These are phyloP conservation scores for Pichia eremophila DNA, from an alignment of 805 yeast genomes.

Conservation along the genomic window DNA sequence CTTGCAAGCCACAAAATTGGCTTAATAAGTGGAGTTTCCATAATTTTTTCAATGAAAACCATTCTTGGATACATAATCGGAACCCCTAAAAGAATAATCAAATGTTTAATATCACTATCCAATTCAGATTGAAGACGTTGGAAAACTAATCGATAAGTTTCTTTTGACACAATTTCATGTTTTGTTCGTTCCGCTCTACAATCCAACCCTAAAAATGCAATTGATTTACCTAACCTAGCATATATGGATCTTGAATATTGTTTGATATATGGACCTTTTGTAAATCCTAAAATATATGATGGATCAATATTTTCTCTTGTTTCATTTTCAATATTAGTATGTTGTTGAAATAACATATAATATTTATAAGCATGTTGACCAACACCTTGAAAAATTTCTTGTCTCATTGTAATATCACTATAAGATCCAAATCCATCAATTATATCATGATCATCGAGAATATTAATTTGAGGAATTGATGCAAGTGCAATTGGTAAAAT, in stretches of 20 bases:
- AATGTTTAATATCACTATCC: constrained; percentile 47
- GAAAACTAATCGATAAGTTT: constrained; percentile 55
- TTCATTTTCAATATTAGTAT: constrained; percentile 35
- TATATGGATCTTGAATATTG: constrained; percentile 60
- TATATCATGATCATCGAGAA: constrained; percentile 92
- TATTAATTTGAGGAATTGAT: constrained; percentile 75
- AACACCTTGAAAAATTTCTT: constrained; percentile 56
- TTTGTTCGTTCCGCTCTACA: constrained; percentile 85
- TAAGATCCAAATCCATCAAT: constrained; percentile 96
- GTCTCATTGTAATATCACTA: constrained; percentile 61
- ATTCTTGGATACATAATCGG: constrained; percentile 92
- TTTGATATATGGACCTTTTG: constrained; percentile 59
- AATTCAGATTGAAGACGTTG: constrained; percentile 50
- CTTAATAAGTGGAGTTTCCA: constrained; percentile 49
- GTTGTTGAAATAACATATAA: constrained; percentile 90
- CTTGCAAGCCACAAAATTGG: constrained; percentile 58
- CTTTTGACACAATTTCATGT: constrained; percentile 41
- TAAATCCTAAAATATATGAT: constrained; percentile 56
- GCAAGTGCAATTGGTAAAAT: constrained; percentile 70
- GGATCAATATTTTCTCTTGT: constrained; percentile 12
- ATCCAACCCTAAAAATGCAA: constrained; percentile 73
- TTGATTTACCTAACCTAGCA: constrained; percentile 63
- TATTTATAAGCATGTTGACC: constrained; percentile 78
- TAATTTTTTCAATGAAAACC: constrained; percentile 78
- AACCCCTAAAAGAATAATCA: constrained; percentile 80